Conservation (phyloP, 768 basidiomycete species). For the Boletus pseudopeckii region DNA sequence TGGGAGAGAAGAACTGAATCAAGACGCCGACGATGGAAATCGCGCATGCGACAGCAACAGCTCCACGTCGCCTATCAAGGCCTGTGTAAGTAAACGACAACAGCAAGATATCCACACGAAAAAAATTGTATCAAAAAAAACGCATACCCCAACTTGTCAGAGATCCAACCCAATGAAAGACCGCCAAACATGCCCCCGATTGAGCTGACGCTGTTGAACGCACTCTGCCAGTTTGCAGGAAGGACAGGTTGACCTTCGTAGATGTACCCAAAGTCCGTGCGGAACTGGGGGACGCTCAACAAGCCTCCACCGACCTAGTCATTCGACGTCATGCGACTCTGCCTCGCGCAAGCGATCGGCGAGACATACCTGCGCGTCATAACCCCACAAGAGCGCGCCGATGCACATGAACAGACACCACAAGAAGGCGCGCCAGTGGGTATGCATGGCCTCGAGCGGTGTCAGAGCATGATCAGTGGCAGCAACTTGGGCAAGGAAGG, state of each 20-base stretch:
- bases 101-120: neutral
- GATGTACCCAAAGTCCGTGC: constrained; percentile 25
- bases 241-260: constrained; percentile 5
- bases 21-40: constrained; percentile 23
- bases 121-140: no score
- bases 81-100: neutral
- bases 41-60: constrained; percentile 18
- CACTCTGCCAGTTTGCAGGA: constrained; percentile 28
- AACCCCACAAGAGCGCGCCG: constrained; percentile 26
- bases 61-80: constrained; percentile 21
- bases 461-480: constrained; percentile 21
- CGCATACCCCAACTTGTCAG: constrained; percentile 20
- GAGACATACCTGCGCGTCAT: constrained; percentile 22
- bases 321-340: neutral
- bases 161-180: constrained; percentile 22
- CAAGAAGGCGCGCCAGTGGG: constrained; percentile 22
- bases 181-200: constrained; percentile 29
- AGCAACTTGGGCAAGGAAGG: constrained; percentile 22
- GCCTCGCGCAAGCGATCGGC: neutral
- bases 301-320: constrained; percentile 20
- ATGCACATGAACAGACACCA: constrained; percentile 28
- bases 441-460: constrained; percentile 18
- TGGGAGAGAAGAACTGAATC: constrained; percentile 23
- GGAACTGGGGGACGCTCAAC: constrained; percentile 23
- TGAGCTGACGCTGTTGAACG: constrained; percentile 24